Base-by-base conservation (phyloP, 768 basidiomycete species). In the Udeniomyces megalosporus region DNA sequence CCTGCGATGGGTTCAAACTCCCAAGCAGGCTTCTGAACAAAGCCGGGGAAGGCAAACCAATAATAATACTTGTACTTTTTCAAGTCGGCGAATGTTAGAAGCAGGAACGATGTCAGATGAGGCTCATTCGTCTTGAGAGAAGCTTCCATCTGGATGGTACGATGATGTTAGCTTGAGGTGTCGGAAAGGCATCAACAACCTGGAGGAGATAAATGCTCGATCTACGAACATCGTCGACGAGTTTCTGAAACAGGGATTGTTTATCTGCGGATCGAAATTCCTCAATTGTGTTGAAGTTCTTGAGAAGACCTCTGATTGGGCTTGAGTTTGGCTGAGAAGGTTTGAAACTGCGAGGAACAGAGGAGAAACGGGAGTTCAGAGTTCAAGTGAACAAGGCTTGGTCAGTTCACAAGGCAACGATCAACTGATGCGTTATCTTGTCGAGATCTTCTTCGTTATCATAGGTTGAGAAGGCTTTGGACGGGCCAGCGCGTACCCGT, bases 11-110 rank as follows among this genome's bases (percentile, higher is more conserved):
- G 79, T 35, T 77, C 75, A 67, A 87, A 83, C 76, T 88, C 84
- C 92, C 92, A 96, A 5, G 85, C 81, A 7, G 95, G 91, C 67
- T 88, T 89, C 24, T 86, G 77, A 0, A 84, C 84, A 67, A 96
- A 84, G 0, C 92, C 89, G 2, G 95, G 93, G 72, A 96, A 95
- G 0, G 87, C 86, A 70, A 96, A 96, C 95, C 93, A 99, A 74
- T 96, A 96, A 70, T 84, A 91, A 71, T 90, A 97, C 67, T 84
- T 85, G 78, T 95, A 96, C 73, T 92, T 96, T 79, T 97, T 99
- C 68, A 99, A 82, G 74, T 99, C 95, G 0, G 95, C 88, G 68
- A 84, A 97, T 0, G 91, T 90, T 68, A 99, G 85, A 55, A 95
- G 77, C 24, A 97, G 78, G 76, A 96, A 96, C 4, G 80, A 80